These are phyloP conservation scores for Pseudocercospora crystallina DNA, from an alignment of 2,329 filamentous ascomycete species.

Conservation along the genomic window DNA sequence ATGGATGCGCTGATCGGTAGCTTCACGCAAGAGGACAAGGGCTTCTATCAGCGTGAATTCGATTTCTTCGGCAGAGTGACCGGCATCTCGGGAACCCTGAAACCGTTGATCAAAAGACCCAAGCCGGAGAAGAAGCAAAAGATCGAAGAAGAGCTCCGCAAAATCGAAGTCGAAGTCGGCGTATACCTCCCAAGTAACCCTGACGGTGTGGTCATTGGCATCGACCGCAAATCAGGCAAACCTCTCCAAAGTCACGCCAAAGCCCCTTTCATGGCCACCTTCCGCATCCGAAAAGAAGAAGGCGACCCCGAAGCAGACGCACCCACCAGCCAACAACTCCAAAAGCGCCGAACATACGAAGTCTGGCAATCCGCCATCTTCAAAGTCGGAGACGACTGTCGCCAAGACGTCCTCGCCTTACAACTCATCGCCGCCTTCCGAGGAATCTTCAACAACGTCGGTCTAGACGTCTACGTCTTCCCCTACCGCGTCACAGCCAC, in stretches of 20 bases:
- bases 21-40: slow-evolving; percentile 75
- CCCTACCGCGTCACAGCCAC: slow-evolving; percentile 97
- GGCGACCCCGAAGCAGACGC: slow-evolving; percentile 50
- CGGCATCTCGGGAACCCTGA: slow-evolving; percentile 89
- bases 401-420: slow-evolving; percentile 91
- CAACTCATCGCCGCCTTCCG: slow-evolving; percentile 98
- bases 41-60: slow-evolving; percentile 93
- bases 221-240: slow-evolving; percentile 96
- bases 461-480: slow-evolving; percentile 94
- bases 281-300: slow-evolving; percentile 85
- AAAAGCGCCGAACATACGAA: slow-evolving; percentile 63
- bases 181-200: slow-evolving; percentile 97
- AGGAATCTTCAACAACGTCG: slow-evolving; percentile 92
- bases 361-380: slow-evolving; percentile 99
- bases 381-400: slow-evolving; percentile 98
- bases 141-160: slow-evolving; percentile 96
- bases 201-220: slow-evolving; percentile 94
- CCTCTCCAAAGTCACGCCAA: slow-evolving; percentile 97
- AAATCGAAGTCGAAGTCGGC: slow-evolving; percentile 94
- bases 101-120: slow-evolving; percentile 84
- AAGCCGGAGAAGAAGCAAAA: slow-evolving; percentile 99
- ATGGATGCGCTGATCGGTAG: slow-evolving; percentile 79
- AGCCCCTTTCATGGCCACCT: slow-evolving; percentile 98
- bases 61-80: slow-evolving; percentile 98
- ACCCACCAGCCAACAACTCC: slow-evolving; percentile 13